Evolutionary conservation across 495 filamentous ascomycete genomes (phyloP), one percentile per base, ranked within the genome.

Genomic region (Penicillium goetzii): DNA sequence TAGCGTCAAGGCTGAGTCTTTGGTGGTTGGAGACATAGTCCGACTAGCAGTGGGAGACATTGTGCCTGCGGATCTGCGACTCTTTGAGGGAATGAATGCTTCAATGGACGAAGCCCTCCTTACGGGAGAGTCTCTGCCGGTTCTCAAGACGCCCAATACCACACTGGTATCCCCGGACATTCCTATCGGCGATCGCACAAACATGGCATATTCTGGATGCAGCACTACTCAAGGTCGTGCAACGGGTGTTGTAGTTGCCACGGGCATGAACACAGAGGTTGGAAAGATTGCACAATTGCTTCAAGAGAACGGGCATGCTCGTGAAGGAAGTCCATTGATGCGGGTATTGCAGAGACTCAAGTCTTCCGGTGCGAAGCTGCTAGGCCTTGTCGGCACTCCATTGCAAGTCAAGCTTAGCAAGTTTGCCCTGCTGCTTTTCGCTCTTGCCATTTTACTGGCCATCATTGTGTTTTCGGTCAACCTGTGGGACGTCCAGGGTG

Each of bases 11-110:
- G 90, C 90, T 51, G 81, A 84, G 26, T 85, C 92, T 49, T 81
- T 95, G 49, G 88, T 94, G 5, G 89, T 91, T n/a, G 92, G 92
- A 33, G 92, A 96, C 62, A 78, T 92, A 51, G 86, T 92, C n/a
- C 77, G 83, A 34, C 72, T 91, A n/a, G 80, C 84, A 55, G 86
- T 87, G 8, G 88, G 89, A 12, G 88, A 90, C 68, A 89, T 89
- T 15, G 81, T 91, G 47, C 89, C 89, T 7, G 89, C 89, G 7
- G 89, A 92, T 73, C 65, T 94, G 15, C 87, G 78, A 60, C 71
- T 90, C 25, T 76, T 92, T 62, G 90, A 93, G 59, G 86, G 87
- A 43, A 91, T 92, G 87, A 93, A 93, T 73, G 82, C 90, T 33
- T 84, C 88, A 41, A 86, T 83, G 60, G 89, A 91, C 40, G 89